Conservation (phyloP, 1,284 basidiomycete species). For the Erythrobasidium hasegawianum region DNA sequence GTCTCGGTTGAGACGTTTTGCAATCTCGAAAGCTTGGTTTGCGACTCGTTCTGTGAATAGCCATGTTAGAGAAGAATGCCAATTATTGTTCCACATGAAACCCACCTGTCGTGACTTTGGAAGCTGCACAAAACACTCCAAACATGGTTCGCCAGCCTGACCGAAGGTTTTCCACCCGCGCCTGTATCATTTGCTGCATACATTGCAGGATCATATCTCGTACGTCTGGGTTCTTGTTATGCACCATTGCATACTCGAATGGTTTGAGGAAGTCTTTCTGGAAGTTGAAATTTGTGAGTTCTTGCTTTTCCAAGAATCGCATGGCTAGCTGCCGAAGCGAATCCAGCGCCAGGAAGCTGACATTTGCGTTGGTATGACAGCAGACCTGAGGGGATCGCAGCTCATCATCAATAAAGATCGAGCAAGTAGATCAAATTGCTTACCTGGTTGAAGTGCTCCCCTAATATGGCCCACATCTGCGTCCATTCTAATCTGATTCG, state of each 20-base stretch:
- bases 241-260: conserved; percentile 96
- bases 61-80: no score
- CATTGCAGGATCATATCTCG: conserved; percentile 98
- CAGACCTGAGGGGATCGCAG: conserved; percentile 80
- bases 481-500: conserved; percentile 99
- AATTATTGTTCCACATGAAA: neutral
- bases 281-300: conserved; percentile 96
- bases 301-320: conserved; percentile 98
- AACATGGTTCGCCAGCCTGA: conserved; percentile 99
- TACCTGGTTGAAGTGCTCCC: conserved; percentile 98
- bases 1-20: conserved; percentile 82
- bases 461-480: conserved; percentile 94
- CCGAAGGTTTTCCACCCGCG: conserved; percentile 86
- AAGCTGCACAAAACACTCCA: conserved; percentile 92
- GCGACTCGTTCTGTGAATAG: conserved; percentile 75
- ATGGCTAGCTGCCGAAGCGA: conserved; percentile 96
- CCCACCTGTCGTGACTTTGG: conserved; percentile 82
- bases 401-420: no score
- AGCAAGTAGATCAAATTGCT: no score
- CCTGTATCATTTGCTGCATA: conserved; percentile 98
- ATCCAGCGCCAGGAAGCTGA: conserved; percentile 95
- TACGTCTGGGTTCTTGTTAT: conserved; percentile 91
- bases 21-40: conserved; percentile 92
- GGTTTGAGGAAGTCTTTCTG: conserved; percentile 99
- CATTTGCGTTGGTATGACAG: conserved; percentile 95